Percentiles rank a stretch among this genome's conserved stretches.
phyloP scores from a whole-genome alignment of 176 grass and related monocot genomes.

The Alloteropsis semialata region DNA sequence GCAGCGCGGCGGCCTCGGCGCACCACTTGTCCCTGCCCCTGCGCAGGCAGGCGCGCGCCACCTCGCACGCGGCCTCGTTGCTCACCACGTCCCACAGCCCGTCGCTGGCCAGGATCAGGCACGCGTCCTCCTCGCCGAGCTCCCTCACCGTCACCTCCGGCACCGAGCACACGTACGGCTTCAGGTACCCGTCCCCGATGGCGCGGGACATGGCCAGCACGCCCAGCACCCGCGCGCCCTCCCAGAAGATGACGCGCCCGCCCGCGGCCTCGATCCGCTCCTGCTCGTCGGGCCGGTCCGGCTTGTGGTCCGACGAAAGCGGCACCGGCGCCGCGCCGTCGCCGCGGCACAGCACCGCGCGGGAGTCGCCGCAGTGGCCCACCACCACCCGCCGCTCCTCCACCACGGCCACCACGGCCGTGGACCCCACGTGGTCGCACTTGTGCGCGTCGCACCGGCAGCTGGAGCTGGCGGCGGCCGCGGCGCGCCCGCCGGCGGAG shows the following conservation, averaged over 20 bases:
- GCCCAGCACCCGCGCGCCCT: slow-evolving; percentile 74
- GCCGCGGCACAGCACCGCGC: slow-evolving; percentile 71
- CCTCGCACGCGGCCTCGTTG: slow-evolving; percentile 71
- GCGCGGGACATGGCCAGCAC: slow-evolving; percentile 90
- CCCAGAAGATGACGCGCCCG: slow-evolving; percentile 86
- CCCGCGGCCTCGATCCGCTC: slow-evolving; percentile 63
- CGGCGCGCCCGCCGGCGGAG: not conserved
- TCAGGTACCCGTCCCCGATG: slow-evolving; percentile 77
- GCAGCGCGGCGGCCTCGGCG: slow-evolving; percentile 71
- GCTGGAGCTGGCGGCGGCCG: not conserved
- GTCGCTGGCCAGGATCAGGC: slow-evolving; percentile 88
- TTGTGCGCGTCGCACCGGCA: slow-evolving; percentile 71
- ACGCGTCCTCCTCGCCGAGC: slow-evolving; percentile 58
- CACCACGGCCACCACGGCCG: slow-evolving; percentile 73
- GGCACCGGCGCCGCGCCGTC: slow-evolving; percentile 12
- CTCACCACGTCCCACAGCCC: slow-evolving; percentile 91
- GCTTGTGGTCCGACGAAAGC: slow-evolving; percentile 86
- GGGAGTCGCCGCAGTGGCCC: slow-evolving; percentile 82
- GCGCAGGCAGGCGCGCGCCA: slow-evolving; percentile 62
- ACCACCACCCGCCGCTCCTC: slow-evolving; percentile 44
- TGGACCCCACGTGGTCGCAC: slow-evolving; percentile 78
- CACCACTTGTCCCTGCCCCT: slow-evolving; percentile 52
- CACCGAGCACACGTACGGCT: slow-evolving; percentile 58
- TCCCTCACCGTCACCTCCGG: slow-evolving; percentile 80
- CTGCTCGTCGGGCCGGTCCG: slow-evolving; percentile 81